Percentiles rank a stretch among this genome's conserved stretches.
Evolutionary conservation across 2,329 filamentous ascomycete species (phyloP).

Genomic region (Fonsecaea pugnacius): DNA sequence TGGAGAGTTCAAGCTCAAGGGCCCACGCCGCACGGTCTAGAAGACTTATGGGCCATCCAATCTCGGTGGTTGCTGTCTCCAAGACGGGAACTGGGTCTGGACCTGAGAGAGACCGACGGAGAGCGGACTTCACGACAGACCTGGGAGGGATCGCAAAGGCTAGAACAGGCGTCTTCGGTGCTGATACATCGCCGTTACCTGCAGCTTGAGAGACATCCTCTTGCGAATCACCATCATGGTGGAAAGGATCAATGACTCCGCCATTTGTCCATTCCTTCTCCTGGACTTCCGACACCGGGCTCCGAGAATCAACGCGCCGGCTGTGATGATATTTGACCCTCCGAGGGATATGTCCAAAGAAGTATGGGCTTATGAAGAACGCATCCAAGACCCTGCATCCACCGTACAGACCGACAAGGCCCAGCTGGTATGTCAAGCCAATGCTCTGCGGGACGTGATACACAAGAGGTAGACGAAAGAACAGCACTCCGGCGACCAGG

Average conservation of each 20-base stretch:
- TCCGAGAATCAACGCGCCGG: slow-evolving; percentile 40
- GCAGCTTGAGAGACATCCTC: not conserved
- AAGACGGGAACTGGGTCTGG: slow-evolving; percentile 41
- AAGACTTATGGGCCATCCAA: slow-evolving; percentile 47
- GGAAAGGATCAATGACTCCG: slow-evolving; percentile 31
- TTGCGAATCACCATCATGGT: slow-evolving; percentile 10
- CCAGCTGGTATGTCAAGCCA: slow-evolving; percentile 52
- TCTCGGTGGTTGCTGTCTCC: slow-evolving; percentile 47
- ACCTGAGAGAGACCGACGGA: slow-evolving; percentile 33
- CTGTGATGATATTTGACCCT: slow-evolving; percentile 50
- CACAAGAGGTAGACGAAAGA: slow-evolving; percentile 48
- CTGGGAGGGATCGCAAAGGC: not conserved
- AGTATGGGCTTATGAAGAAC: slow-evolving; percentile 51
- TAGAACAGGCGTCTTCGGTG: not conserved
- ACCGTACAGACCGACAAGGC: slow-evolving; percentile 51
- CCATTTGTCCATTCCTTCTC: slow-evolving; percentile 30
- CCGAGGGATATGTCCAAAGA: slow-evolving; percentile 48
- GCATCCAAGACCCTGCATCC: slow-evolving; percentile 49
- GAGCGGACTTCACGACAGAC: slow-evolving; percentile 3
- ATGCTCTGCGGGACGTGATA: slow-evolving; percentile 52
- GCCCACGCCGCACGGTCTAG: slow-evolving; percentile 51
- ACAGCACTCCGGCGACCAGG: slow-evolving; percentile 45
- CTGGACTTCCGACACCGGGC: slow-evolving; percentile 20
- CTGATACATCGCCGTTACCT: not conserved
- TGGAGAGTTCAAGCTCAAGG: slow-evolving; percentile 50